Evolutionary conservation across 306 rosid genomes (phyloP).

Genomic region (Casuarina glauca): DNA sequence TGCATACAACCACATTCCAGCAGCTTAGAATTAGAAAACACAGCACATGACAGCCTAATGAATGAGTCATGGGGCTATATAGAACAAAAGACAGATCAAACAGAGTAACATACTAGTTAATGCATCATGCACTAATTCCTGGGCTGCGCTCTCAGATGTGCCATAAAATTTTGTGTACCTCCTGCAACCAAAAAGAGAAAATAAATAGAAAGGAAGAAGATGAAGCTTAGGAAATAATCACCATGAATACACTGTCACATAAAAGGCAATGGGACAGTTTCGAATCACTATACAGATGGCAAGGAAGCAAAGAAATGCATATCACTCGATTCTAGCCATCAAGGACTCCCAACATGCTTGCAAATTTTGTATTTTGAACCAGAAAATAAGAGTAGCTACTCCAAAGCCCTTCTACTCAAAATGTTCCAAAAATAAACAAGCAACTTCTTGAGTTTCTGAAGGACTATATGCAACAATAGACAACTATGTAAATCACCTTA

Average conservation of each 20-base stretch:
- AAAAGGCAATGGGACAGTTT: not conserved
- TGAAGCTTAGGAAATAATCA: not conserved
- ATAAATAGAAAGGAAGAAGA: conserved; percentile 15
- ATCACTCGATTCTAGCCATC: not conserved
- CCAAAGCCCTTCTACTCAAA: not conserved
- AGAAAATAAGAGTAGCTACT: not conserved
- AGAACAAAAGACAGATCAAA: conserved; percentile 24
- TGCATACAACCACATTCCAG: not conserved
- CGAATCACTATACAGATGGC: not conserved
- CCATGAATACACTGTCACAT: conserved; percentile 1
- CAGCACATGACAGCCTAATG: conserved; percentile 10
- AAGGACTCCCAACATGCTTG: not conserved
- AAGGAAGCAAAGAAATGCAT: not conserved
- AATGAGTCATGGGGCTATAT: conserved; percentile 17
- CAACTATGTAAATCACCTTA: not conserved
- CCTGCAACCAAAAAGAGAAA: conserved; percentile 56
- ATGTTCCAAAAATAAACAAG: not conserved
- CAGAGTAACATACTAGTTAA: conserved; percentile 65
- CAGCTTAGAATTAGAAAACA: not conserved
- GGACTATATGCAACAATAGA: not conserved
- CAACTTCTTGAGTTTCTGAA: not conserved
- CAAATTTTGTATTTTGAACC: not conserved
- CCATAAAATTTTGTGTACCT: conserved; percentile 96
- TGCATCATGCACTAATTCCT: conserved; percentile 83
- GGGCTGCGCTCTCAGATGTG: conserved; percentile 85